Base-by-base conservation (phyloP, 78 protist species). In the Dictyostelium brefeldianum region DNA sequence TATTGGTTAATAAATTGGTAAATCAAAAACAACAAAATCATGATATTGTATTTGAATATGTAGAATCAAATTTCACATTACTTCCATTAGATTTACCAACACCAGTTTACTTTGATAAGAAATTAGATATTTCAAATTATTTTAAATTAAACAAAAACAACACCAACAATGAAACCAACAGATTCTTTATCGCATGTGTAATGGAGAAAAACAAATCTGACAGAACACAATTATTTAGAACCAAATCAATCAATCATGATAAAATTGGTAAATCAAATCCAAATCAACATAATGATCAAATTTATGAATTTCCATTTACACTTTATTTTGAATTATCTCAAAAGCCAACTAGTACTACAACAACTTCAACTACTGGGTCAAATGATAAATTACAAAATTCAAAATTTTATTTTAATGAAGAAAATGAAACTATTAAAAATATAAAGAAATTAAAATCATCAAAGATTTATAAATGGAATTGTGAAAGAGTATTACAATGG, bases 401-500 rank as follows among this genome's bases (percentile, higher is more conserved):
- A 36, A 36, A 36, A 2, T 56, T 20, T 56, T 56, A 56, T 18
- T 56, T 56, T 56, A 56, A 56, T 56, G 65, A 56, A 56, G 65
- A 56, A 20, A 25, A 15, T 56, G 65, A 56, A 56, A 20, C 27
- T 18, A 56, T 56, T 56, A 20, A 56, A 14, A 8, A 20, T 20
- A 18, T 56, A 20, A 56, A 25, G n/a, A 56, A 56, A 56, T 20
- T 56, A 20, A 56, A 56, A 18, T 56, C 10, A 20, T 56, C 65
- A 20, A 56, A 56, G n/a, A 56, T 56, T 56, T 25, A 56, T 56
- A 56, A 56, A 56, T 56, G 65, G 65, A 0, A 4, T 56, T 20
- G n/a, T 56, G 65, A 56, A 56, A 56, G 65, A 56, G 65, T 56
- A 7, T 56, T 56, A 56, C 65, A 56, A 56, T 56, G 65, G 65